Percentiles rank a stretch among this genome's conserved stretches.
Conservation (phyloP, 1,284 basidiomycete genomes). For the Boletellus deceptivus region DNA sequence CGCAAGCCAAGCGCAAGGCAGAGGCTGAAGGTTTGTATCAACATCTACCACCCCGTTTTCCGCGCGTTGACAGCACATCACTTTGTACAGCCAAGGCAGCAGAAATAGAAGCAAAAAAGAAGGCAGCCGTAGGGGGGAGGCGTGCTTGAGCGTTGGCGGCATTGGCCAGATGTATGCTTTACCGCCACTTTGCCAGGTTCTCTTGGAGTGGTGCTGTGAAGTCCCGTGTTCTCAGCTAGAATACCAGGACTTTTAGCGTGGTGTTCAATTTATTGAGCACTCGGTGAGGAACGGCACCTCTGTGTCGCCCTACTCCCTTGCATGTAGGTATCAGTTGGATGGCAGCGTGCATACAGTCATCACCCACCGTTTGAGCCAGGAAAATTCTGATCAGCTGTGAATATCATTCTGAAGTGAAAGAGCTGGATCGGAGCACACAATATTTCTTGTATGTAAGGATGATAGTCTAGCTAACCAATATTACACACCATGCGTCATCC, state of each 20-base stretch:
- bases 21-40: slow-evolving; percentile 69
- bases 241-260: background rate
- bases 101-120: slow-evolving; percentile 44
- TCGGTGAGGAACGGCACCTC: no score
- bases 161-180: slow-evolving; percentile 1
- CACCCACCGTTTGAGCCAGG: no score
- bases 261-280: no score
- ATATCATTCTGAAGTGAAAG: no score
- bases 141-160: slow-evolving; percentile 18
- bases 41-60: background rate
- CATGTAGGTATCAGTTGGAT: no score
- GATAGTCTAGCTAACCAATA: no score
- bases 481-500: no score
- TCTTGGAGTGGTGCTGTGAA: background rate
- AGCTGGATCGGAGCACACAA: no score
- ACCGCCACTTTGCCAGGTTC: background rate
- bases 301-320: no score
- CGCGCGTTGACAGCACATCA: background rate
- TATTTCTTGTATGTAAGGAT: no score
- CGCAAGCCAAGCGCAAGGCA: slow-evolving; percentile 80
- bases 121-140: slow-evolving; percentile 27
- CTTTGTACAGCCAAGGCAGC: slow-evolving; percentile 40
- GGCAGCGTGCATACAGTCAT: no score
- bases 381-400: no score
- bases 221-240: background rate